A percentile compares a stretch with the other conserved stretches of the same genome.
These are phyloP conservation scores for Oryza glumipatula DNA, from an alignment of 176 grass and related monocot genomes.

Conservation along the genomic window DNA sequence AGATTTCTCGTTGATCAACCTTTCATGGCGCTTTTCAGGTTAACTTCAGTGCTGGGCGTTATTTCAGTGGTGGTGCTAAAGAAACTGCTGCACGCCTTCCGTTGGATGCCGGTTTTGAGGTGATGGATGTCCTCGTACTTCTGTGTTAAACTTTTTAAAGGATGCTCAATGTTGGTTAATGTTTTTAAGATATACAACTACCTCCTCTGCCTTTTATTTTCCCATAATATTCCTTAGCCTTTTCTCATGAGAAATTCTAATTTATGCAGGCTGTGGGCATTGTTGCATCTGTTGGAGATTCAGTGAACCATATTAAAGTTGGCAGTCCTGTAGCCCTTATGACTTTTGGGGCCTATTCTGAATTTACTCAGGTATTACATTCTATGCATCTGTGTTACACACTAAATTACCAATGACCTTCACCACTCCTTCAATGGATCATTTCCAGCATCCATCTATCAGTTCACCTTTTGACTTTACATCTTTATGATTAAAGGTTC, in stretches of 20 bases:
- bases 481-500: conserved; percentile 68
- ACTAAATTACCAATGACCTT: conserved; percentile 6
- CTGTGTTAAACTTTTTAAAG: neutral
- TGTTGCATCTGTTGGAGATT: conserved; percentile 85
- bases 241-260: conserved; percentile 24
- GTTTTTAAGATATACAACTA: conserved; percentile 14
- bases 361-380: conserved; percentile 69
- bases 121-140: conserved; percentile 34
- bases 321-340: conserved; percentile 91
- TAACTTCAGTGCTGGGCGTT: conserved; percentile 94
- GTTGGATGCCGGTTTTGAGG: conserved; percentile 97
- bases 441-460: conserved; percentile 17
- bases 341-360: conserved; percentile 96
- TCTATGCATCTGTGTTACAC: conserved; percentile 37
- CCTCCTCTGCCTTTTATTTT: neutral
- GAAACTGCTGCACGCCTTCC: conserved; percentile 81
- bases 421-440: conserved; percentile 19
- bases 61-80: conserved; percentile 76
- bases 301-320: conserved; percentile 79
- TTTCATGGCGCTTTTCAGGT: conserved; percentile 56
- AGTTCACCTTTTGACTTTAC: conserved; percentile 33
- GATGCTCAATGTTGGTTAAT: neutral
- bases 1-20: conserved; percentile 29
- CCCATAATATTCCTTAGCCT: neutral
- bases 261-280: conserved; percentile 86